phyloP scores from a whole-genome alignment of 176 grass and related monocot species.

The Luzula sylvatica region DNA sequence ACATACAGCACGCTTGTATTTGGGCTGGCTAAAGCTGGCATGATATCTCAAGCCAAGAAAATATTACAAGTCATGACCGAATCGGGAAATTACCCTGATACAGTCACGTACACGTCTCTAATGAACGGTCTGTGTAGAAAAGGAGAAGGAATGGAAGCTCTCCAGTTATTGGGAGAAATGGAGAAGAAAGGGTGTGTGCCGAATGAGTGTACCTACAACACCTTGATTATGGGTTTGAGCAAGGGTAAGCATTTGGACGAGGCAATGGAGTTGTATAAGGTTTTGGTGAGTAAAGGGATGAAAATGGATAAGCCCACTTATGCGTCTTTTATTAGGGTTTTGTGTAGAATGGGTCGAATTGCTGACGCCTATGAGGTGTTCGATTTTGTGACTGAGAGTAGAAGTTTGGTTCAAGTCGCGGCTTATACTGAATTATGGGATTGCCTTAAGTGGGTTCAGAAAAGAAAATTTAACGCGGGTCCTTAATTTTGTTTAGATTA shows the following conservation, averaged over 20 bases:
- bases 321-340: conserved; percentile 43
- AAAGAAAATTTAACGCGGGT: conserved; percentile 17
- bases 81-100: conserved; percentile 44
- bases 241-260: conserved; percentile 68
- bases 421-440: conserved; percentile 56
- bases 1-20: conserved; percentile 84
- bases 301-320: conserved; percentile 63
- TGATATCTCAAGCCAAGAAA: conserved; percentile 52
- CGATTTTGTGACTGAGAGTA: conserved; percentile 58
- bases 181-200: conserved; percentile 52
- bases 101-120: conserved; percentile 71
- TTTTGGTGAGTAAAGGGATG: conserved; percentile 40
- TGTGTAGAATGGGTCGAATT: conserved; percentile 45
- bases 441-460: conserved; percentile 60
- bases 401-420: conserved; percentile 40
- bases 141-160: conserved; percentile 45
- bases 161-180: conserved; percentile 52
- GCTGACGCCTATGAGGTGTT: conserved; percentile 60
- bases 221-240: conserved; percentile 75
- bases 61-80: conserved; percentile 54
- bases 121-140: conserved; percentile 87
- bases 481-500: background rate
- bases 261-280: conserved; percentile 44
- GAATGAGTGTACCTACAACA: conserved; percentile 68
- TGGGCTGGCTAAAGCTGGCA: conserved; percentile 57